phyloP scores from a whole-genome alignment of 108 stramenopile genomes.

The Fragilaria crotonensis region DNA sequence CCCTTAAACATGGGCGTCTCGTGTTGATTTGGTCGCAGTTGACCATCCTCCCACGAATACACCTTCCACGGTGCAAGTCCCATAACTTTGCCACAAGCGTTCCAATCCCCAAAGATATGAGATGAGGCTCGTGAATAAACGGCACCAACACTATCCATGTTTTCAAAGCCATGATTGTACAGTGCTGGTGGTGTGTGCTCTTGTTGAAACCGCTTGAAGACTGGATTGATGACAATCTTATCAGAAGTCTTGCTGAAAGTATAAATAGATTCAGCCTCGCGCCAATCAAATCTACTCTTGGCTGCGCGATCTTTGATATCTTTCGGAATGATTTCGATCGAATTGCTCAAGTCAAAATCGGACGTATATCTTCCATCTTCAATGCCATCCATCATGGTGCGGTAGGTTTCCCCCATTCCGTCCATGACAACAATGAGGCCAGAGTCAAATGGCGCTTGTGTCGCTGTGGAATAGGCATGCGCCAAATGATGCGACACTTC shows the following conservation, averaged over 20 bases:
- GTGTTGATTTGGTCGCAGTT: not conserved
- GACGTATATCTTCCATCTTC: slow-evolving; percentile 59
- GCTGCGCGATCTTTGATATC: slow-evolving; percentile 50
- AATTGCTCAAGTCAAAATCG: slow-evolving; percentile 52
- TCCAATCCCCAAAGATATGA: slow-evolving; percentile 96
- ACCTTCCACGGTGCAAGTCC: slow-evolving; percentile 89
- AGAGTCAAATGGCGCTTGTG: slow-evolving; percentile 69
- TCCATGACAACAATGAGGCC: slow-evolving; percentile 94
- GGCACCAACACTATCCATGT: slow-evolving; percentile 94
- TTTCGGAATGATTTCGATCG: slow-evolving; percentile 43
- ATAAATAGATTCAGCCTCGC: slow-evolving; percentile 93
- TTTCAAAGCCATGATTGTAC: slow-evolving; percentile 91
- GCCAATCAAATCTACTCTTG: slow-evolving; percentile 59
- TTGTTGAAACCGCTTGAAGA: slow-evolving; percentile 89
- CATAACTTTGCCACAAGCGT: slow-evolving; percentile 95
- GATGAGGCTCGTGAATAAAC: slow-evolving; percentile 87
- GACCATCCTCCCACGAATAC: slow-evolving; percentile 36
- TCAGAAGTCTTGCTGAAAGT: slow-evolving; percentile 42
- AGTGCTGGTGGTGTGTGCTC: slow-evolving; percentile 67
- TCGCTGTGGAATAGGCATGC: slow-evolving; percentile 87
- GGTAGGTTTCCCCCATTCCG: slow-evolving; percentile 89
- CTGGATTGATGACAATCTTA: slow-evolving; percentile 33
- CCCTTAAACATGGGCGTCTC: slow-evolving; percentile 1
- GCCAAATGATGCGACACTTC: slow-evolving; percentile 95
- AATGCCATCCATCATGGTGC: slow-evolving; percentile 66